Conservation (phyloP, 371 early-diverging fungal species). For the Scutellospora calospora region DNA sequence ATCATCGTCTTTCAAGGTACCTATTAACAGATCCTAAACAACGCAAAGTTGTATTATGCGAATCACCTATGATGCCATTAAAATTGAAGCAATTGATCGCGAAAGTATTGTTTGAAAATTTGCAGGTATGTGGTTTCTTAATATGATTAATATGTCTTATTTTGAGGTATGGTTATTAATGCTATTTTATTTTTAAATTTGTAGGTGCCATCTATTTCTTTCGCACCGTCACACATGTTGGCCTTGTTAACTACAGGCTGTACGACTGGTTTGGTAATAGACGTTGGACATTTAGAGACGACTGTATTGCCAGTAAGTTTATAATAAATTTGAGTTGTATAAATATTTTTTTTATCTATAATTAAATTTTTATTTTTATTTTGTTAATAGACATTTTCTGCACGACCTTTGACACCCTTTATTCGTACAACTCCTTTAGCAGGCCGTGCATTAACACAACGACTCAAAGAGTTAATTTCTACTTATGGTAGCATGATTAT, state of each 20-base stretch:
- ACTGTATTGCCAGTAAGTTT: slow-evolving; percentile 79
- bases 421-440: slow-evolving; percentile 78
- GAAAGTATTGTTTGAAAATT: slow-evolving; percentile 76
- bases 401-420: slow-evolving; percentile 77
- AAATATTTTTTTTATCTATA: not conserved
- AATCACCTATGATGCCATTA: slow-evolving; percentile 78
- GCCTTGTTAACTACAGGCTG: slow-evolving; percentile 84
- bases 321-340: slow-evolving; percentile 36
- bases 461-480: slow-evolving; percentile 67
- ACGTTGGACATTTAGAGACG: slow-evolving; percentile 83
- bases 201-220: slow-evolving; percentile 83
- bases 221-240: slow-evolving; percentile 78
- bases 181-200: not conserved
- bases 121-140: slow-evolving; percentile 64
- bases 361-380: not conserved
- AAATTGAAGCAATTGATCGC: slow-evolving; percentile 78
- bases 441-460: slow-evolving; percentile 66
- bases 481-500: slow-evolving; percentile 60
- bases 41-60: slow-evolving; percentile 88
- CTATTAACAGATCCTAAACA: slow-evolving; percentile 87
- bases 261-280: slow-evolving; percentile 83
- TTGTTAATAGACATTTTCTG: slow-evolving; percentile 83
- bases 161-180: not conserved
- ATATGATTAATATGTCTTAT: not conserved
- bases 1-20: slow-evolving; percentile 58